Percentiles rank a stretch among this genome's conserved stretches.
Conservation (phyloP, 352 stramenopile genomes). For the Aphanomyces euteiches region DNA sequence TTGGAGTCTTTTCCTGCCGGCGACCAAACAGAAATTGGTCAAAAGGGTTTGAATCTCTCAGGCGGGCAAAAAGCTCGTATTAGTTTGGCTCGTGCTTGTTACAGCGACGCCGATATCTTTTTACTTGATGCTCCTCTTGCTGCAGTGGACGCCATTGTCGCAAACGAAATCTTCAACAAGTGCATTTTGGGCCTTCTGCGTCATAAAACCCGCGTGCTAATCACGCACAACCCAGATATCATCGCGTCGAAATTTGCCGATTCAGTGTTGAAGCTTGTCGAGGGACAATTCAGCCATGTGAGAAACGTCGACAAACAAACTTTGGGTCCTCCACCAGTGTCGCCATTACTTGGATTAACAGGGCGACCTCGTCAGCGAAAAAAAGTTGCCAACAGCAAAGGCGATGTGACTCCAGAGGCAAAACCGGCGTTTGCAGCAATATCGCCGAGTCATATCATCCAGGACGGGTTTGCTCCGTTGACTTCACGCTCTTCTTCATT, state of each 20-base stretch:
- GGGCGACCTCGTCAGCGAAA: neutral
- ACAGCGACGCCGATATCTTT: constrained; percentile 78
- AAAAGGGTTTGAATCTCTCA: constrained; percentile 88
- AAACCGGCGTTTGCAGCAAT: too few species aligned
- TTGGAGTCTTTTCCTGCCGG: constrained; percentile 78
- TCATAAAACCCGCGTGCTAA: constrained; percentile 50
- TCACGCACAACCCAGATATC: constrained; percentile 54
- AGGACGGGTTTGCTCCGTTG: too few species aligned
- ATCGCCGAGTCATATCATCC: too few species aligned
- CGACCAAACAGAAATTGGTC: constrained; percentile 93
- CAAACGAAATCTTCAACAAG: constrained; percentile 54
- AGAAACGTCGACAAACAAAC: constrained; percentile 12
- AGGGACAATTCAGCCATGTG: constrained; percentile 11
- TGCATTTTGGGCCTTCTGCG: constrained; percentile 50
- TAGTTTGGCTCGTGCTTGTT: constrained; percentile 63
- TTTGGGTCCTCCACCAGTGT: constrained; percentile 35
- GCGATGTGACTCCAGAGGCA: neutral
- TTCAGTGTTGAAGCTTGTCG: constrained; percentile 18
- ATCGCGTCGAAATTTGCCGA: constrained; percentile 47
- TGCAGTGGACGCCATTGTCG: constrained; percentile 81
- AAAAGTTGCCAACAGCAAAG: neutral
- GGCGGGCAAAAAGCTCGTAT: constrained; percentile 83
- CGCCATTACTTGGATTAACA: constrained; percentile 36
- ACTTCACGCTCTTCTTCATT: too few species aligned
- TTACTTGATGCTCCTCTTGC: constrained; percentile 86